Conservation (phyloP, 129 eudicot species). For the Logfia minima region DNA sequence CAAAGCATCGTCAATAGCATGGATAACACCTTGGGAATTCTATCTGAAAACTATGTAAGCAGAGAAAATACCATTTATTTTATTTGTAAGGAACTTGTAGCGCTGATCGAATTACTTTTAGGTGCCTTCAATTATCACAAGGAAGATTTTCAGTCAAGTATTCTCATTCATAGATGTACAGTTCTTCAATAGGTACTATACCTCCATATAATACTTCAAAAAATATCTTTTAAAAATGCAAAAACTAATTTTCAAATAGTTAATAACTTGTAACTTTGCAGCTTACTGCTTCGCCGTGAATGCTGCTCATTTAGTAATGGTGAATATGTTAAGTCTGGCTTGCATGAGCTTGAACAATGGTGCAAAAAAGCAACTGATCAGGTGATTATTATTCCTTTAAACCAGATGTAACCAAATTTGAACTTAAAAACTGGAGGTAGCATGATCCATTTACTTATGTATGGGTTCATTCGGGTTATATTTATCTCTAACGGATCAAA, state of each 20-base stretch:
- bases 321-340: constrained; percentile 90
- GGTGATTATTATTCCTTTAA: constrained; percentile 43
- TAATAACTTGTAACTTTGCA: constrained; percentile 34
- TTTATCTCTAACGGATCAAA: neutral
- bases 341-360: constrained; percentile 93
- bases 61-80: neutral
- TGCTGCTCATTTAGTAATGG: constrained; percentile 99
- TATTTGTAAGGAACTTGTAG: neutral
- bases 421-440: neutral
- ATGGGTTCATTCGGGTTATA: neutral
- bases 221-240: constrained; percentile 1
- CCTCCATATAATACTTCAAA: neutral
- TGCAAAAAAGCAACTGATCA: constrained; percentile 78
- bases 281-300: constrained; percentile 95
- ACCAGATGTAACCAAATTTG: neutral
- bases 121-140: constrained; percentile 78
- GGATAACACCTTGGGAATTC: constrained; percentile 61
- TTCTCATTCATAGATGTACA: constrained; percentile 98
- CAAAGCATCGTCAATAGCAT: constrained; percentile 82
- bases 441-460: neutral
- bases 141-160: constrained; percentile 83
- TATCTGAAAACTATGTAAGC: constrained; percentile 80
- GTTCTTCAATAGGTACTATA: constrained; percentile 84
- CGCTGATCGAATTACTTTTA: constrained; percentile 32
- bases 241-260: constrained; percentile 8